Conservation (phyloP, 805 yeast genomes). For the Spathaspora sp. region DNA sequence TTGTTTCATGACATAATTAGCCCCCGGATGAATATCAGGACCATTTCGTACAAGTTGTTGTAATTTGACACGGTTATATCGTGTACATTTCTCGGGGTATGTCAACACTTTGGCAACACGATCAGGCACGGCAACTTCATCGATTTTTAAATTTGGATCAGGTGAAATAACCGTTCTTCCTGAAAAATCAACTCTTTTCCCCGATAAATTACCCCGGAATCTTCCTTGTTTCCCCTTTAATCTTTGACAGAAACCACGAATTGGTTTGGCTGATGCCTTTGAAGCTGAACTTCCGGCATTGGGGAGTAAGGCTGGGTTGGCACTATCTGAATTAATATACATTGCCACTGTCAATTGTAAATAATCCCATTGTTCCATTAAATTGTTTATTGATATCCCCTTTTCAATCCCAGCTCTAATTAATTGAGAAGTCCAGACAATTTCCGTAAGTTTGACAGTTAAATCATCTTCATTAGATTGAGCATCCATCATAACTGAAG, state of each 20-base stretch:
- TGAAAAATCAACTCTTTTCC: constrained; percentile 97
- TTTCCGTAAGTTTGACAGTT: constrained; percentile 92
- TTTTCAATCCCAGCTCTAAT: constrained; percentile 93
- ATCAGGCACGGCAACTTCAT: constrained; percentile 98
- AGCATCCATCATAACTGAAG: constrained; percentile 89
- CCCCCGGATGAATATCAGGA: constrained; percentile 91
- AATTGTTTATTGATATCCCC: constrained; percentile 86
- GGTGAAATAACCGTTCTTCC: constrained; percentile 99
- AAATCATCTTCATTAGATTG: constrained; percentile 96
- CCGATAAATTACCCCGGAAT: constrained; percentile 95
- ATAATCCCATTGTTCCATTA: constrained; percentile 99
- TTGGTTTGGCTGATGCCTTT: constrained; percentile 62
- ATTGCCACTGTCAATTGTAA: constrained; percentile 92
- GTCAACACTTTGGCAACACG: constrained; percentile 93
- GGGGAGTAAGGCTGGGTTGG: constrained; percentile 74
- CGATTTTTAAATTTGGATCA: constrained; percentile 91
- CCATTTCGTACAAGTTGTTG: constrained; percentile 77
- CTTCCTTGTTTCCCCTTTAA: constrained; percentile 98
- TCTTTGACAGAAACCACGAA: constrained; percentile 95
- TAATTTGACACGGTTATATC: constrained; percentile 78
- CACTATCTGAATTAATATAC: constrained; percentile 95
- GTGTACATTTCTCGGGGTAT: constrained; percentile 90
- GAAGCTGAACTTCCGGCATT: constrained; percentile 44
- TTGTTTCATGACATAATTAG: constrained; percentile 81
- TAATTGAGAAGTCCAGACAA: constrained; percentile 93